Percentiles rank a stretch among this genome's conserved stretches.
phyloP scores from a whole-genome alignment of 306 rosid genomes.

The Psophocarpus tetragonolobus region DNA sequence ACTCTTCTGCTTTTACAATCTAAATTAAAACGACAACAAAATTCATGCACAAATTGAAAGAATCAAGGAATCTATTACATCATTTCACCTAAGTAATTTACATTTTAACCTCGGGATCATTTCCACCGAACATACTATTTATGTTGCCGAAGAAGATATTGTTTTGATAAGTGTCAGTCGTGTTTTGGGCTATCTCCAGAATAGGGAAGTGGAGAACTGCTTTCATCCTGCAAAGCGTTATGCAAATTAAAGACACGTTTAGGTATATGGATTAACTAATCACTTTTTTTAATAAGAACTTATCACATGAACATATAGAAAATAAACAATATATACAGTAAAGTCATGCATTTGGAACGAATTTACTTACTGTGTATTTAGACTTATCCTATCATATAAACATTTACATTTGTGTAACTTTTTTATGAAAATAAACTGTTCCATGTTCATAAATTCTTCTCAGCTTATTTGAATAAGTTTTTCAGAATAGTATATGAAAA shows the following conservation, averaged over 20 bases:
- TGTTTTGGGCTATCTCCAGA: constrained; percentile 30
- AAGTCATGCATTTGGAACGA: not conserved
- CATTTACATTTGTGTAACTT: not conserved
- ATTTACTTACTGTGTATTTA: too few relatives aligned
- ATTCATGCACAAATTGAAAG: not conserved
- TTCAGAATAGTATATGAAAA: not conserved
- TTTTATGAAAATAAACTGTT: not conserved
- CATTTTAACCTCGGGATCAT: not conserved
- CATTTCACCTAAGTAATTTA: constrained; percentile 20
- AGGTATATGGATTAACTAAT: not conserved
- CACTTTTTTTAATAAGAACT: not conserved
- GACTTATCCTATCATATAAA: not conserved
- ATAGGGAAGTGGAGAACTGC: constrained; percentile 20
- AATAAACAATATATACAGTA: not conserved
- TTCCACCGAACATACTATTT: not conserved
- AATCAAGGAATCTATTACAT: constrained; percentile 18
- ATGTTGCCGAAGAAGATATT: not conserved
- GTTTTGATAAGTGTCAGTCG: constrained; percentile 4
- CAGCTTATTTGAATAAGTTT: not conserved
- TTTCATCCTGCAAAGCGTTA: constrained; percentile 30
- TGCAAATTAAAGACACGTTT: not conserved
- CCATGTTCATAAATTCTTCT: not conserved
- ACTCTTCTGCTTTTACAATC: not conserved
- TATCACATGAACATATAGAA: not conserved
- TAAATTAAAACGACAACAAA: not conserved